Evolutionary conservation across 371 early-diverging fungal genomes (phyloP).

Genomic region (Zopfochytrium polystomum): DNA sequence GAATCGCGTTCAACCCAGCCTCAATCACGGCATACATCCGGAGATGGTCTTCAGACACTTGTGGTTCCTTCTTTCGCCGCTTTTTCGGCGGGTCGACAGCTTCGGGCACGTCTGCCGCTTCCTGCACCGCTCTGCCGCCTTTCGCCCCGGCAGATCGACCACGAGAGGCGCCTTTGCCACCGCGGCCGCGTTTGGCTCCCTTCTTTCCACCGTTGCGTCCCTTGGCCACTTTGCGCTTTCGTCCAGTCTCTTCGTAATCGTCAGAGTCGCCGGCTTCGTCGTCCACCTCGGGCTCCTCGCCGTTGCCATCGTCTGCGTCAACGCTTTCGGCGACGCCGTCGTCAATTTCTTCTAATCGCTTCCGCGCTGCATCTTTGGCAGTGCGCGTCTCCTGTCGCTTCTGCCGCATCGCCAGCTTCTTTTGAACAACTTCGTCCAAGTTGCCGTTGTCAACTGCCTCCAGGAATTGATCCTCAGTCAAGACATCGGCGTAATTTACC

Average conservation of each 20-base stretch:
- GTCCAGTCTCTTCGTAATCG: constrained; percentile 6
- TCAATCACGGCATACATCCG: no score
- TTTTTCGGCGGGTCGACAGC: no score
- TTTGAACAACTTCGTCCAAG: constrained; percentile 43
- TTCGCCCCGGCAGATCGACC: no score
- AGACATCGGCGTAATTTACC: constrained; percentile 85
- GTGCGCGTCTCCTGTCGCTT: constrained; percentile 17
- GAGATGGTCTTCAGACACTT: no score
- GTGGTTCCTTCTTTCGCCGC: no score
- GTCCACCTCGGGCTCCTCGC: constrained; percentile 13
- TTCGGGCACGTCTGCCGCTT: constrained; percentile 11
- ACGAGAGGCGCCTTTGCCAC: no score
- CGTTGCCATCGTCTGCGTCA: constrained; percentile 25
- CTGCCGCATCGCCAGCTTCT: constrained; percentile 23
- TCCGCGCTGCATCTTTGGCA: constrained; percentile 7
- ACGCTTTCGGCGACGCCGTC: constrained; percentile 6
- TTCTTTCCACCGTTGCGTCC: no score
- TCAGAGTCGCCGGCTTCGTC: constrained; percentile 15
- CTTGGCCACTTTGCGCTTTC: no score
- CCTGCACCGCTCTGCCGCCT: constrained; percentile 21
- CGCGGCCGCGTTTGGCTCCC: constrained; percentile 9
- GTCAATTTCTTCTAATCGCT: constrained; percentile 13
- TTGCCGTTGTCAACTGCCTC: constrained; percentile 60
- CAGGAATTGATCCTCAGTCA: constrained; percentile 93
- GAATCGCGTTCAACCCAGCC: no score